Evolutionary conservation across 352 stramenopile genomes (phyloP).

Genomic region (Globisporangium paroecandrum): DNA sequence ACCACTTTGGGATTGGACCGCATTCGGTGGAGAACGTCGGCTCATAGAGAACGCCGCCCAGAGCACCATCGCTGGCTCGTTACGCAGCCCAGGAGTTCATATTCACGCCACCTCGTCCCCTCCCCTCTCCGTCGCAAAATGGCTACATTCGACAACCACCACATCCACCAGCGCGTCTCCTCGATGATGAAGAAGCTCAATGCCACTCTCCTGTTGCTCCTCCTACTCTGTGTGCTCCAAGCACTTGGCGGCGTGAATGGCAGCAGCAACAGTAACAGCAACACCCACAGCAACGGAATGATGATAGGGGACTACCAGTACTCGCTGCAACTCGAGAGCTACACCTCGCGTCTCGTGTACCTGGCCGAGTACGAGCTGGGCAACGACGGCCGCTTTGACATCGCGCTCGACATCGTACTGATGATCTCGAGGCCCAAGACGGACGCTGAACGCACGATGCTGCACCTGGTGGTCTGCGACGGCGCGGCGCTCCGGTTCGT

Average conservation of each 20-base stretch:
- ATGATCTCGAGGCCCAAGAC: constrained; percentile 31
- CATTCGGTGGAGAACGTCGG: background rate
- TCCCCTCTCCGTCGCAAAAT: background rate
- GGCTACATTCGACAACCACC: background rate
- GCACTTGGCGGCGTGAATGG: background rate
- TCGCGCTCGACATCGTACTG: constrained; percentile 40
- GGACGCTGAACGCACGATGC: constrained; percentile 25
- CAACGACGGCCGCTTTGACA: constrained; percentile 36
- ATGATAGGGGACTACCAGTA: constrained; percentile 31
- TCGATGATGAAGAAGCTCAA: background rate
- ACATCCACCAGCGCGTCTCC: background rate
- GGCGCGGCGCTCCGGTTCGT: constrained; percentile 19
- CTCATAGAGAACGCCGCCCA: background rate
- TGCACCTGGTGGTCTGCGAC: constrained; percentile 51
- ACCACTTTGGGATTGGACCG: background rate
- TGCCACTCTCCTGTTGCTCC: background rate
- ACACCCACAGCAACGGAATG: background rate
- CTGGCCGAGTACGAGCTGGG: constrained; percentile 40
- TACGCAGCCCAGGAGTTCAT: background rate
- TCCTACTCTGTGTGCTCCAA: background rate
- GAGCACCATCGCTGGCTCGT: background rate
- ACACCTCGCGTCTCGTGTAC: constrained; percentile 25
- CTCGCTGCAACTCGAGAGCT: constrained; percentile 39
- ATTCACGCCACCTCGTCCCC: background rate
- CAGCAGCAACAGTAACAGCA: background rate